phyloP scores from a whole-genome alignment of 2,329 filamentous ascomycete species.

The Pyrenophora tritici-repentis region DNA sequence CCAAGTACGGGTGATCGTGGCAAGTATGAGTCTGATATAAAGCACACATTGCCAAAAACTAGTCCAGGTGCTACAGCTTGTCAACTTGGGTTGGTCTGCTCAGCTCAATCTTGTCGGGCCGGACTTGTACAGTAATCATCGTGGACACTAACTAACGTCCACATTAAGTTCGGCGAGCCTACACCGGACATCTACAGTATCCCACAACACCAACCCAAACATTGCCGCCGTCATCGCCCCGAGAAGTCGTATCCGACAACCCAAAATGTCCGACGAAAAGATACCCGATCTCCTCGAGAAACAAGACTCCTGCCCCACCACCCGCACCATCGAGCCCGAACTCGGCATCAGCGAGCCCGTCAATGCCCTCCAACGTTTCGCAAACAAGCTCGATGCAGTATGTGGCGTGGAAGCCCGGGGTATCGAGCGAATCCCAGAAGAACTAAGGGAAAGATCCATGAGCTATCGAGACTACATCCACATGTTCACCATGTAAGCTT shows the following conservation, averaged over 20 bases:
- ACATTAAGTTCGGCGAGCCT: background rate
- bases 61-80: too few species aligned
- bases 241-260: background rate
- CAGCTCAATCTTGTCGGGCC: background rate
- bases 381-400: conserved; percentile 29
- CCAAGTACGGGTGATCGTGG: too few species aligned
- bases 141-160: background rate
- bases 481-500: conserved; percentile 30
- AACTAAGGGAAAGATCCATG: conserved; percentile 26
- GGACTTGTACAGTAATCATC: background rate
- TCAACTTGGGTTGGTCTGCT: too few species aligned
- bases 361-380: conserved; percentile 25
- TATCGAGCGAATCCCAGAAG: conserved; percentile 39
- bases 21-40: too few species aligned
- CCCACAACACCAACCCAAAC: background rate
- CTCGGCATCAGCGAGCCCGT: conserved; percentile 24
- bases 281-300: conserved; percentile 8
- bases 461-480: conserved; percentile 26
- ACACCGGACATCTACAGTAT: background rate
- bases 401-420: conserved; percentile 43
- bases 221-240: too few species aligned
- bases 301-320: conserved; percentile 1
- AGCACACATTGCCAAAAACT: too few species aligned
- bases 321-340: conserved; percentile 15
- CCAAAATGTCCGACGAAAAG: conserved; percentile 7